phyloP scores from a whole-genome alignment of 2,329 filamentous ascomycete genomes.

The Alternaria panax region DNA sequence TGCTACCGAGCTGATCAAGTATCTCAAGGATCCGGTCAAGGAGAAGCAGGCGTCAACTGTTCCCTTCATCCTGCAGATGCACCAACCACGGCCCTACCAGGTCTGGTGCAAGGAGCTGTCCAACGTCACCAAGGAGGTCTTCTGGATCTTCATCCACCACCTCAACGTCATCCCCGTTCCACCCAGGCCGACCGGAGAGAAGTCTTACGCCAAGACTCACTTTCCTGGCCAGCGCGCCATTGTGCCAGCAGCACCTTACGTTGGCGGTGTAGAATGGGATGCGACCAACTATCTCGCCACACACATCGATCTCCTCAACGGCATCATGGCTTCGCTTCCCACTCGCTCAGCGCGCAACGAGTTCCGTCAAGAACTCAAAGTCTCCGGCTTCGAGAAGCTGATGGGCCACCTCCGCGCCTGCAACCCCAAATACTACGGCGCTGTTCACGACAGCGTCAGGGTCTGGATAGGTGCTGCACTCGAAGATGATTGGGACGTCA shows the following conservation, averaged over 20 bases:
- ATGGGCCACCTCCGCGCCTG: constrained; percentile 86
- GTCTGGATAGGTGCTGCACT: constrained; percentile 89
- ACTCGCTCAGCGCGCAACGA: constrained; percentile 73
- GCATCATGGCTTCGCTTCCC: constrained; percentile 82
- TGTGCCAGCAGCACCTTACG: constrained; percentile 92
- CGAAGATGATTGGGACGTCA: constrained; percentile 88
- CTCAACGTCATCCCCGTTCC: constrained; percentile 81
- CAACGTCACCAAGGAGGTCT: constrained; percentile 95
- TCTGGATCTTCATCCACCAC: constrained; percentile 98
- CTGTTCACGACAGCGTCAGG: constrained; percentile 85
- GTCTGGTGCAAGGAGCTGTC: constrained; percentile 93
- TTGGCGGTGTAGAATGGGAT: constrained; percentile 98
- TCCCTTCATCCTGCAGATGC: constrained; percentile 89
- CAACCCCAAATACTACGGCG: constrained; percentile 97
- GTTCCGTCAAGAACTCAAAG: constrained; percentile 77
- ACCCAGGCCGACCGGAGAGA: constrained; percentile 40
- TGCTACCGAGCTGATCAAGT: constrained; percentile 76
- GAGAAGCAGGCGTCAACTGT: constrained; percentile 79
- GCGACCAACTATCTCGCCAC: constrained; percentile 95
- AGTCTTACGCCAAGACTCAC: constrained; percentile 66
- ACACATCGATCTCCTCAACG: constrained; percentile 92
- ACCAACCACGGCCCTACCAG: constrained; percentile 83
- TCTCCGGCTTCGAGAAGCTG: constrained; percentile 89
- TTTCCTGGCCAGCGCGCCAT: constrained; percentile 89
- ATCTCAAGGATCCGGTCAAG: constrained; percentile 77